phyloP scores from a whole-genome alignment of 164 flowering plant species.

The Tetrastigma voinierianum region DNA sequence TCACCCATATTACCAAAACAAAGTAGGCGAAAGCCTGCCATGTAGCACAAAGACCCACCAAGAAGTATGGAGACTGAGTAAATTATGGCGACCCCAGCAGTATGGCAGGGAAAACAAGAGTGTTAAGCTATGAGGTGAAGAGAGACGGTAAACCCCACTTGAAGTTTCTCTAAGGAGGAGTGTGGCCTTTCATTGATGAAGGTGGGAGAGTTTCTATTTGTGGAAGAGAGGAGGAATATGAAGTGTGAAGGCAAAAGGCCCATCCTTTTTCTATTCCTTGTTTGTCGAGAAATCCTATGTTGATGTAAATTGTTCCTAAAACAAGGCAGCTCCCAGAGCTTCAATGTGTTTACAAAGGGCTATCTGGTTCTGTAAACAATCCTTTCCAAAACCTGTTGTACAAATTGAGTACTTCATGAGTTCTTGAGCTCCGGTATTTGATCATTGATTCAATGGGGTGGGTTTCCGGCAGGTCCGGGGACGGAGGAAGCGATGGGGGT shows the following conservation, averaged over 20 bases:
- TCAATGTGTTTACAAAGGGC: constrained; percentile 76
- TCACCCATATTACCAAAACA: constrained; percentile 77
- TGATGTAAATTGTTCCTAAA: constrained; percentile 83
- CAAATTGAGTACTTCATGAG: constrained; percentile 55
- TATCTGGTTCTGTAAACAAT: constrained; percentile 86
- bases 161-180: constrained; percentile 78
- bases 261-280: constrained; percentile 79
- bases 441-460: constrained; percentile 18
- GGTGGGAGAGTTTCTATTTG: constrained; percentile 88
- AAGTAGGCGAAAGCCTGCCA: constrained; percentile 82
- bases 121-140: constrained; percentile 86
- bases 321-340: constrained; percentile 77
- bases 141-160: constrained; percentile 78
- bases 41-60: constrained; percentile 81
- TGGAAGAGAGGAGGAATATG: constrained; percentile 95
- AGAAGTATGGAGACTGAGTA: constrained; percentile 76
- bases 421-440: constrained; percentile 58
- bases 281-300: constrained; percentile 65
- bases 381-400: constrained; percentile 75
- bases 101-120: constrained; percentile 89
- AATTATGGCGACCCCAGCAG: constrained; percentile 54
- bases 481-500: constrained; percentile 12
- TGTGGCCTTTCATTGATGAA: constrained; percentile 86
- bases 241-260: constrained; percentile 95
- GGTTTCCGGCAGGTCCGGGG: constrained; percentile 7